Percentiles rank a stretch among this genome's conserved stretches.
These are phyloP conservation scores for Nothopassalora personata DNA, from an alignment of 2,329 filamentous ascomycete genomes.

Conservation along the genomic window DNA sequence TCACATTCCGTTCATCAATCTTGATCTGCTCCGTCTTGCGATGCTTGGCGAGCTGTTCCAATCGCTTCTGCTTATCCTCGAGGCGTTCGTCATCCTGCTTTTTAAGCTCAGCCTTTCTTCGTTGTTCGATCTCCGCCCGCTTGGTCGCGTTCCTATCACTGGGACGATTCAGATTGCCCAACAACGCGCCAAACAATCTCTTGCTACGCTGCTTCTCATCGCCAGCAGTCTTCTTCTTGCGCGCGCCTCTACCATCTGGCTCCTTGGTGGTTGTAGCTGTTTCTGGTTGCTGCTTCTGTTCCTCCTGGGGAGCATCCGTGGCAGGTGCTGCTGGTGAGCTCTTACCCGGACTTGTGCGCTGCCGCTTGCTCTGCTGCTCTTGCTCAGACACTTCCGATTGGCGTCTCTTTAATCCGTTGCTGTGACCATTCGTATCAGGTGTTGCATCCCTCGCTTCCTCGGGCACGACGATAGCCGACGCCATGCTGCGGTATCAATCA, in stretches of 20 bases:
- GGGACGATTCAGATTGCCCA: conserved; percentile 37
- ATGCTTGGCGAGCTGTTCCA: conserved; percentile 46
- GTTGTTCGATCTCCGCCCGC: conserved; percentile 77
- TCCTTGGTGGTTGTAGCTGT: conserved; percentile 8
- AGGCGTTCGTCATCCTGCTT: conserved; percentile 67
- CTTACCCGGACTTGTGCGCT: conserved; percentile 30
- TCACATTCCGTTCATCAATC: conserved; percentile 71
- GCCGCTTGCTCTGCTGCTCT: conserved; percentile 26
- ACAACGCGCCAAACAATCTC: conserved; percentile 68
- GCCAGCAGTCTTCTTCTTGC: conserved; percentile 18
- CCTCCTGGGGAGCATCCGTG: conserved; percentile 3
- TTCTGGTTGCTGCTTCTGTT: conserved; percentile 3
- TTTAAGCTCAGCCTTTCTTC: conserved; percentile 62
- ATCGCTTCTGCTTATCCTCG: conserved; percentile 59
- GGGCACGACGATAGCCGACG: conserved; percentile 12
- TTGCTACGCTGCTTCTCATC: conserved; percentile 83
- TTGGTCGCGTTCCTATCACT: conserved; percentile 60
- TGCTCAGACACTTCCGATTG: conserved; percentile 20
- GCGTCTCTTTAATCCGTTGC: conserved; percentile 22
- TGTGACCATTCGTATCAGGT: conserved; percentile 9
- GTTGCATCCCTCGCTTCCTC: conserved; percentile 10
- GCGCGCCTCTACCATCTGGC: conserved; percentile 10
- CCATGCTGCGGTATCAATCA: conserved; percentile 2
- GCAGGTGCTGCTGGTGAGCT: conserved; percentile 18
- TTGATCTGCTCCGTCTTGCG: conserved; percentile 65